Evolutionary conservation across 257 asterid species (phyloP).

Genomic region (Ilex asprella): DNA sequence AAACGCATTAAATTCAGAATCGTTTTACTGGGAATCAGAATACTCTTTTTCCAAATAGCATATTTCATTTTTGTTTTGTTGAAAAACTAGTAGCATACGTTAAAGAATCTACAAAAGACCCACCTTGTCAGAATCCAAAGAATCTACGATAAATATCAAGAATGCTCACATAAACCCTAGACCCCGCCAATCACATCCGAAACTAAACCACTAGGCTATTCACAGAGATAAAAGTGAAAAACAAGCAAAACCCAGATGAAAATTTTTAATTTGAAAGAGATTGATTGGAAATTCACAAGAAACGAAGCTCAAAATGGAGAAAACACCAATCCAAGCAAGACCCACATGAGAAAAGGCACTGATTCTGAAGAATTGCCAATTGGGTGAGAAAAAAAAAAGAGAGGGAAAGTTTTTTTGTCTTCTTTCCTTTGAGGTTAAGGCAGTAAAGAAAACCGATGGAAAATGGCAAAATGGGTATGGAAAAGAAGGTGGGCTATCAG

Average conservation of each 20-base stretch:
- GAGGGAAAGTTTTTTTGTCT: background rate
- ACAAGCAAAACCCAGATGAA: background rate
- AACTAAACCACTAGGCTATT: too few species aligned
- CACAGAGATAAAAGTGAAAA: background rate
- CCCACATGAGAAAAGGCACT: background rate
- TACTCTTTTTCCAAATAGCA: constrained; percentile 19
- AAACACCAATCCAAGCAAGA: background rate
- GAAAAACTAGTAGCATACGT: constrained; percentile 10
- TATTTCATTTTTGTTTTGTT: background rate
- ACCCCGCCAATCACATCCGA: too few species aligned
- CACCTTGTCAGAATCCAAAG: constrained; percentile 17
- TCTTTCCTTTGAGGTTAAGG: background rate
- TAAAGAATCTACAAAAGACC: constrained; percentile 23
- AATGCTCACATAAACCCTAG: background rate
- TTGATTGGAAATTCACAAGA: too few species aligned
- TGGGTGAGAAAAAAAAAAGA: too few species aligned
- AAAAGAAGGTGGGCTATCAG: background rate
- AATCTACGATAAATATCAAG: constrained; percentile 14
- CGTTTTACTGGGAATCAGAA: constrained; percentile 38
- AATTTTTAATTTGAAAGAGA: too few species aligned
- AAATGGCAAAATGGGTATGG: background rate
- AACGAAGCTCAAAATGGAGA: too few species aligned
- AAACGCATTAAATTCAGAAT: constrained; percentile 22
- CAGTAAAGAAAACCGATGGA: background rate
- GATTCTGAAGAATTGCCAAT: background rate